A percentile compares a stretch with the other conserved stretches of the same genome.
Conservation (phyloP, 495 filamentous ascomycete genomes). For the Annulohypoxylon maeteangense region DNA sequence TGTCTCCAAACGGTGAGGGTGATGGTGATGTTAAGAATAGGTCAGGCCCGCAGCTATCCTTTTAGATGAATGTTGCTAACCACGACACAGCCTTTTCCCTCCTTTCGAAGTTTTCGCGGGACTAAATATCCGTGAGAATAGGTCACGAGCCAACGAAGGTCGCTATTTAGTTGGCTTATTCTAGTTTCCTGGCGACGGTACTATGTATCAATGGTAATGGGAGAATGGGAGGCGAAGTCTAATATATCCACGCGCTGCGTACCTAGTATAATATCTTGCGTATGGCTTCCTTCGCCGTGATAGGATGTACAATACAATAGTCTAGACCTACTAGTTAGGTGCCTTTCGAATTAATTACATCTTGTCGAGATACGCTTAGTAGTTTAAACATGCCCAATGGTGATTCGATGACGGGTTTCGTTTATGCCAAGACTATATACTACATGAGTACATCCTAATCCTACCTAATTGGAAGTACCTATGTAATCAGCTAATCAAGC, state of each 20-base stretch:
- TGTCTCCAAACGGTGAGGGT: neutral
- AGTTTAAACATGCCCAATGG: neutral
- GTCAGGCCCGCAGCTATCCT: neutral
- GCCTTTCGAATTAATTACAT: neutral
- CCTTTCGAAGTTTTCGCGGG: constrained; percentile 2
- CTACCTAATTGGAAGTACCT: no score
- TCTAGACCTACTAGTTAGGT: no score
- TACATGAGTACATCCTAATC: neutral
- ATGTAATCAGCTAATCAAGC: neutral
- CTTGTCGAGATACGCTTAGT: neutral
- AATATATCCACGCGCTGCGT: constrained; percentile 13
- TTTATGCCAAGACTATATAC: neutral
- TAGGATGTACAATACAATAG: constrained; percentile 3
- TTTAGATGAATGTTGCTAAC: constrained; percentile 2
- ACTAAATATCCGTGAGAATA: constrained; percentile 12
- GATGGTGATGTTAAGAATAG: neutral
- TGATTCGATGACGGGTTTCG: neutral
- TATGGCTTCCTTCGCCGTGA: neutral
- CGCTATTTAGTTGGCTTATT: constrained; percentile 13
- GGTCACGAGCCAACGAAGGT: constrained; percentile 14
- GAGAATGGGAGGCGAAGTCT: neutral
- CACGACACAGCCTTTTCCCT: constrained; percentile 6
- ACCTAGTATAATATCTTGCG: neutral
- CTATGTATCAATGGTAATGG: constrained; percentile 8
- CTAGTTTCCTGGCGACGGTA: constrained; percentile 18